phyloP scores from a whole-genome alignment of 108 stramenopile genomes.

The Epipyxis sp. region DNA sequence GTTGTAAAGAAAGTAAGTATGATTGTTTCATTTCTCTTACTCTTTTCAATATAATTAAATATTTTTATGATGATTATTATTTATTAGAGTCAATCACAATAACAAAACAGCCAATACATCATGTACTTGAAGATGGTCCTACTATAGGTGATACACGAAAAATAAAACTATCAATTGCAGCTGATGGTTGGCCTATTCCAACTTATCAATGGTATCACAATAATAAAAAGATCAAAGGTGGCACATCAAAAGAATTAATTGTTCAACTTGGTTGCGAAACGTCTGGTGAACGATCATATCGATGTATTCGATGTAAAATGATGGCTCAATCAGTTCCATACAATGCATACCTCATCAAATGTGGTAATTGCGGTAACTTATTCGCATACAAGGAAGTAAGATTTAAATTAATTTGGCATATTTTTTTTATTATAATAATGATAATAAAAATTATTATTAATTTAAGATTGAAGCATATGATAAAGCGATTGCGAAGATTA shows the following conservation, averaged over 20 bases:
- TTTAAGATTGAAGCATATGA: conserved; percentile 30
- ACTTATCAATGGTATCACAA: conserved; percentile 42
- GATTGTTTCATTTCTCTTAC: neutral
- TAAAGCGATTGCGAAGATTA: neutral
- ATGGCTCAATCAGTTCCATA: conserved; percentile 21
- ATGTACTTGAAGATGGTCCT: conserved; percentile 34
- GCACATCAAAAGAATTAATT: neutral
- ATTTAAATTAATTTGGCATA: too few species aligned
- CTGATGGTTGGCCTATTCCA: conserved; percentile 40
- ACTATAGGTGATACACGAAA: neutral
- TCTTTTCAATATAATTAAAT: neutral
- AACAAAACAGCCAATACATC: conserved; percentile 8
- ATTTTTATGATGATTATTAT: neutral
- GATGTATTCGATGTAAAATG: conserved; percentile 43
- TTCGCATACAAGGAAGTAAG: conserved; percentile 32
- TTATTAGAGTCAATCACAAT: conserved; percentile 27
- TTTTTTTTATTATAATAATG: too few species aligned
- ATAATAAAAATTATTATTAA: too few species aligned
- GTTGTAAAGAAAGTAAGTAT: conserved; percentile 28
- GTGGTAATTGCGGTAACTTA: conserved; percentile 31
- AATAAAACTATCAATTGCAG: conserved; percentile 24
- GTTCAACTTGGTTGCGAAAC: conserved; percentile 7
- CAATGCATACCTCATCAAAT: conserved; percentile 38
- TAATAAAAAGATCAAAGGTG: conserved; percentile 10
- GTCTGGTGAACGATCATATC: conserved; percentile 16